Evolutionary conservation across 257 asterid genomes (phyloP).

Genomic region (Striga asiatica): DNA sequence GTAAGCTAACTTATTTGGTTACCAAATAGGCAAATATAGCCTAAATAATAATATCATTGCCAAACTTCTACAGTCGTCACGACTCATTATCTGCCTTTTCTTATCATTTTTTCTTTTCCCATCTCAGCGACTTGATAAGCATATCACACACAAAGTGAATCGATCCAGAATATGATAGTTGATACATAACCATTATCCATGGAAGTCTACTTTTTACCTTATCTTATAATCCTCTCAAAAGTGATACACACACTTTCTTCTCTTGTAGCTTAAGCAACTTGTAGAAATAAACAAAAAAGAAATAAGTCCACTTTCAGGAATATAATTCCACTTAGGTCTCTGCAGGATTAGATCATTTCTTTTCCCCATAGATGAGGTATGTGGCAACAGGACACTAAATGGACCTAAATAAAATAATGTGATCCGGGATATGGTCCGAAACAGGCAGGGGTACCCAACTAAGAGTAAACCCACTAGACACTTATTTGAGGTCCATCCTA

Average conservation of each 20-base stretch:
- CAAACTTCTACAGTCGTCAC: neutral
- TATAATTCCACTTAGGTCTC: no score
- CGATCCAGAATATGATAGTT: no score
- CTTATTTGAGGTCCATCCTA: no score
- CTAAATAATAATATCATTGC: neutral
- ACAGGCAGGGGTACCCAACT: no score
- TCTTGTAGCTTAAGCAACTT: neutral
- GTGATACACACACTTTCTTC: neutral
- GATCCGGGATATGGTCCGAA: no score
- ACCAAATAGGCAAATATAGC: no score
- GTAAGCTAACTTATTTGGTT: neutral
- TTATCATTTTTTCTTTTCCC: neutral
- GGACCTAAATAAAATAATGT: no score
- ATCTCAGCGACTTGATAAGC: neutral
- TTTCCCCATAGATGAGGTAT: conserved; percentile 5
- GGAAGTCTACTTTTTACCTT: neutral
- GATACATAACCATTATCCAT: neutral
- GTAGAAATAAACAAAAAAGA: neutral
- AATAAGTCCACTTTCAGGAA: neutral
- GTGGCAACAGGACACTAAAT: neutral
- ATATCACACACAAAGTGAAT: no score
- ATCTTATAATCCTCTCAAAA: neutral
- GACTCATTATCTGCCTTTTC: neutral
- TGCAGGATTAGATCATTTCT: neutral
- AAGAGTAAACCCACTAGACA: no score